A percentile compares a stretch with the other conserved stretches of the same genome.
Conservation (phyloP, 495 filamentous ascomycete species). For the Xylaria flabelliformis region DNA sequence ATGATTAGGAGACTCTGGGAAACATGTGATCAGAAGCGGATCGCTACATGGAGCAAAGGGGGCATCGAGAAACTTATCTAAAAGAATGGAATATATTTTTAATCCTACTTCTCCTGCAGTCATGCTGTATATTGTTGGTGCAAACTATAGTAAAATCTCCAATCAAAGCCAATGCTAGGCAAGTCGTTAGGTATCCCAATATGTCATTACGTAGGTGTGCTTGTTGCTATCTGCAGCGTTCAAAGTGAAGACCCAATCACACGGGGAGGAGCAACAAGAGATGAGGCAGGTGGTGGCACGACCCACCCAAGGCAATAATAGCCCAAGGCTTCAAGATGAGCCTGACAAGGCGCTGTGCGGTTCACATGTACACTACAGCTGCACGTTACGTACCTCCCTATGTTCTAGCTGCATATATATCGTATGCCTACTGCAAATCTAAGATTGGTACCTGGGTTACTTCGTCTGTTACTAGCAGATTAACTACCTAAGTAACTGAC, state of each 20-base stretch:
- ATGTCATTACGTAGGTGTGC: neutral
- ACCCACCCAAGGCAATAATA: conserved; percentile 15
- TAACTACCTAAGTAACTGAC: no score
- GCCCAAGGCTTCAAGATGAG: conserved; percentile 16
- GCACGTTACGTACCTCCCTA: neutral
- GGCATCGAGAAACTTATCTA: conserved; percentile 42
- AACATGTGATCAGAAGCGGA: conserved; percentile 70
- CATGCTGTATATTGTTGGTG: neutral
- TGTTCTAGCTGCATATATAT: neutral
- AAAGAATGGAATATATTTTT: neutral
- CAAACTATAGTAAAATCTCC: neutral
- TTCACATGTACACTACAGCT: neutral
- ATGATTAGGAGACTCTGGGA: conserved; percentile 70
- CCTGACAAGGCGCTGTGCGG: conserved; percentile 13
- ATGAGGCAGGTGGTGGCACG: conserved; percentile 6
- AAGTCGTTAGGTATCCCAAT: no score
- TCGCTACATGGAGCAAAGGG: conserved; percentile 70
- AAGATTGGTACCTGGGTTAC: neutral
- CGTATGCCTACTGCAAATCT: neutral
- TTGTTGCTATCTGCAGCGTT: neutral
- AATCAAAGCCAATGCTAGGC: no score
- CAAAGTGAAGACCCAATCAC: neutral
- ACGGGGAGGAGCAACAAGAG: no score
- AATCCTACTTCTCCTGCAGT: neutral
- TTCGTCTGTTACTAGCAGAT: neutral